Percentiles rank a stretch among this genome's conserved stretches.
These are phyloP conservation scores for Penicillium sp. DNA, from an alignment of 2,329 filamentous ascomycete species.

Conservation along the genomic window DNA sequence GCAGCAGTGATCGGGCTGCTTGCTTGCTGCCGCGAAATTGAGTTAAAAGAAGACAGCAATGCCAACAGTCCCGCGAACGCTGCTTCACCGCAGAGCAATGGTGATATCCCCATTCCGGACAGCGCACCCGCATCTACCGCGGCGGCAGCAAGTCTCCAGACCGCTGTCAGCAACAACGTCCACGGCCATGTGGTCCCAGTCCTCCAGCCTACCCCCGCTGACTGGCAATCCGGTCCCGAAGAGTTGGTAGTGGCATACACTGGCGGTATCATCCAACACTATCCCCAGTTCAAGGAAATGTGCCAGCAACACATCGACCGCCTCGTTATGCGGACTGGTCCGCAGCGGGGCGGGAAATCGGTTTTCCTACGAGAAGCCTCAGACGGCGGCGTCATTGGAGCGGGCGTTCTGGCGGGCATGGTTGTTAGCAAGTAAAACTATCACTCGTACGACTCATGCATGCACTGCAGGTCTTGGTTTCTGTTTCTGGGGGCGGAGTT, in stretches of 20 bases:
- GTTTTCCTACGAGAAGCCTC: constrained; percentile 53
- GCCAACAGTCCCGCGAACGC: constrained; percentile 35
- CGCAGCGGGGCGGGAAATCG: constrained; percentile 47
- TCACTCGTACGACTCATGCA: constrained; percentile 1
- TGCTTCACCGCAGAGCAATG: constrained; percentile 29
- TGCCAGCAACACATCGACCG: constrained; percentile 67
- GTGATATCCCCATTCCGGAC: constrained; percentile 20
- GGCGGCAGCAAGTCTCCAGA: constrained; percentile 6
- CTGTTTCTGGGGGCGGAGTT: constrained; percentile 9
- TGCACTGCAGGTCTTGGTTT: background rate
- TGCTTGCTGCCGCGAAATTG: constrained; percentile 65
- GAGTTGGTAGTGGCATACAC: constrained; percentile 76
- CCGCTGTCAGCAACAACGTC: constrained; percentile 8
- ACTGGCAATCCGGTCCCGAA: constrained; percentile 48
- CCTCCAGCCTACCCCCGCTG: constrained; percentile 33
- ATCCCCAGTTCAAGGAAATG: constrained; percentile 68
- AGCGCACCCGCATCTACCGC: constrained; percentile 9
- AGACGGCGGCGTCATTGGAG: constrained; percentile 56
- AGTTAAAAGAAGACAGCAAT: constrained; percentile 41
- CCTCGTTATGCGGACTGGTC: constrained; percentile 48
- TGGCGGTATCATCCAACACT: constrained; percentile 75
- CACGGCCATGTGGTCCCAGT: constrained; percentile 39
- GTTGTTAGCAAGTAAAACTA: constrained; percentile 28
- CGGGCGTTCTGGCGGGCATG: constrained; percentile 55
- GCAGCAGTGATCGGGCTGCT: constrained; percentile 69